Evolutionary conservation across 768 basidiomycete species (phyloP), one percentile per base, ranked within the genome.

Genomic region (Lactarius akahatsu): DNA sequence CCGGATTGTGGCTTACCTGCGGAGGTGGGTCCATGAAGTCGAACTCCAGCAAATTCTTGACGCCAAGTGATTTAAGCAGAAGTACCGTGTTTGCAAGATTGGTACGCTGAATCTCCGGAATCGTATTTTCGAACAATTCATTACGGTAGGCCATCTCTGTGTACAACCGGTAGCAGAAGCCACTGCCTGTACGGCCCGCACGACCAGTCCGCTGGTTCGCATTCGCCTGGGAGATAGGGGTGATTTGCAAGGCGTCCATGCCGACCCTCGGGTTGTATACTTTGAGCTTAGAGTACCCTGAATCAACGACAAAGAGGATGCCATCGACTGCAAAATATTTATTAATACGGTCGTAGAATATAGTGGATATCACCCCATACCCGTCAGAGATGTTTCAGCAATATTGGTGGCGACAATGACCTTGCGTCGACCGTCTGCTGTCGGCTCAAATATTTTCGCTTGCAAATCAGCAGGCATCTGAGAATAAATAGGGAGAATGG

Each of bases 11-110:
- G 50, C 76, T 62, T 71, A 89, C 92, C 83, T 96, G 95, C n/a
- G 97, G 97, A 26, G 97, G 97, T n/a, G 97, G 97, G 75, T 99
- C 97, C 97, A 99, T 98, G 75, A 99, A 99, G 77, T 98, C 96
- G 73, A 98, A 99, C 77, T 99, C 96, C 26, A 99, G 83, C 50
- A 98, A 78, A 74, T 98, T 94, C 80, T 97, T 97, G 50, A 99
- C 97, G 11, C 97, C 96, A 6, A 99, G 82, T 3, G 96, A 96
- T 75, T 98, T 99, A 65, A 99, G 82, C 43, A 98, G 78, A 26
- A 98, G 78, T 0, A 98, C 97, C 0, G 96, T 99, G 73, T 99
- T 98, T 23, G 97, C 96, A 63, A 99, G 77, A 77, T 99, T 98
- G 11, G 97, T 99, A 56, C 97, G 83, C 76, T 99, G 97, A 62